Conservation (phyloP, 148 eudicot species). For the Camellia japonica region DNA sequence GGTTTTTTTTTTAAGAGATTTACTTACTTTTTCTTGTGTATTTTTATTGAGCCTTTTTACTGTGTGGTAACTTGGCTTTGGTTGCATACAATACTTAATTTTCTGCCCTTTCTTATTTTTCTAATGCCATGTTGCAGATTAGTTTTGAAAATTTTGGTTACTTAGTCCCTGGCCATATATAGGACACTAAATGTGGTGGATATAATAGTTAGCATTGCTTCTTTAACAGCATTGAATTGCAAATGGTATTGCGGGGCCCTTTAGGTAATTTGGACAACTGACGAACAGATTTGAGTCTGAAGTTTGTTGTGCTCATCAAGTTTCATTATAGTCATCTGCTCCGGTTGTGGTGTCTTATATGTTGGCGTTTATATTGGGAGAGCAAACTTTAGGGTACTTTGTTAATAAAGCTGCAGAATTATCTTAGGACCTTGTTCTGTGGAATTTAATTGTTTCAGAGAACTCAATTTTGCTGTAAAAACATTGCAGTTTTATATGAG, state of each 20-base stretch:
- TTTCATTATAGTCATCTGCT: slow-evolving; percentile 17
- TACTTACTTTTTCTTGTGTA: background rate
- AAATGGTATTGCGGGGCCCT: slow-evolving; percentile 23
- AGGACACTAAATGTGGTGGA: slow-evolving; percentile 3
- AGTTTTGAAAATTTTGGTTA: background rate
- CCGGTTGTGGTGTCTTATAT: slow-evolving; percentile 22
- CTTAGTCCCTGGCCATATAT: slow-evolving; percentile 4
- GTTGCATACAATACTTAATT: background rate
- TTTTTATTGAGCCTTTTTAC: background rate
- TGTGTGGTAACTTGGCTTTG: background rate
- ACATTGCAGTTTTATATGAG: slow-evolving; percentile 1
- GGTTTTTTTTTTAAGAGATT: no score
- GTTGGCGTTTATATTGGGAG: slow-evolving; percentile 18
- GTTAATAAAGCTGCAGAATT: background rate
- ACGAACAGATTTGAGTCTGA: slow-evolving; percentile 8
- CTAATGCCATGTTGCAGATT: background rate
- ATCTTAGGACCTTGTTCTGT: background rate
- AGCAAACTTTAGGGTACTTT: slow-evolving; percentile 13
- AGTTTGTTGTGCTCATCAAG: background rate
- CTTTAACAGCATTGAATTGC: slow-evolving; percentile 2
- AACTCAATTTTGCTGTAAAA: background rate
- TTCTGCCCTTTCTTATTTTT: background rate
- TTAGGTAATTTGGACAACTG: background rate
- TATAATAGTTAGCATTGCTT: slow-evolving; percentile 7
- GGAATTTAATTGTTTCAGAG: slow-evolving; percentile 11